Evolutionary conservation across 1,139 yeast genomes (phyloP).

Genomic region (Zygoascus sp.): DNA sequence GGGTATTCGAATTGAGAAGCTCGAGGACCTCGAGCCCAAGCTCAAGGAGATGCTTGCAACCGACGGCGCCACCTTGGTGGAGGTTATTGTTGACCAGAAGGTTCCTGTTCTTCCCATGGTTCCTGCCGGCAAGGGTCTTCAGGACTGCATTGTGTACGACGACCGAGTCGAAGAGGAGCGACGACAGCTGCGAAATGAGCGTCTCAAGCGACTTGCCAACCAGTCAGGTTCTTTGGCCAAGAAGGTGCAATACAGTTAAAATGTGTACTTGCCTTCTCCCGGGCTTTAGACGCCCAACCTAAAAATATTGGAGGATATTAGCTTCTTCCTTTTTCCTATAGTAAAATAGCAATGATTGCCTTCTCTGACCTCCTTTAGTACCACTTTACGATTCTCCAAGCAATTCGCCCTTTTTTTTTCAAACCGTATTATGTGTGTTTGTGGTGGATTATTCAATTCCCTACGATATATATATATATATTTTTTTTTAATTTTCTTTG

Average conservation of each 20-base stretch:
- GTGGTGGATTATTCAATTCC: too few relatives aligned
- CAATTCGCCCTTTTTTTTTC: too few relatives aligned
- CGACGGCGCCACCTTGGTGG: constrained; percentile 82
- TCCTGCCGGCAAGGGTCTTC: constrained; percentile 91
- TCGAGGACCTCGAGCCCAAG: constrained; percentile 58
- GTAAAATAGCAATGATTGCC: too few relatives aligned
- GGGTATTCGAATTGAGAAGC: constrained; percentile 68
- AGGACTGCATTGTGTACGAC: constrained; percentile 85
- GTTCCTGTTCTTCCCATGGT: constrained; percentile 99
- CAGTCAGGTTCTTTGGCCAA: constrained; percentile 1
- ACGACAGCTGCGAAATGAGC: constrained; percentile 54
- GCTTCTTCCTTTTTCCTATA: too few relatives aligned
- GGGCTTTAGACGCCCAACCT: too few relatives aligned
- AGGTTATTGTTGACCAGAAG: constrained; percentile 88
- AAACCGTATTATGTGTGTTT: too few relatives aligned
- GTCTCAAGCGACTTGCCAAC: constrained; percentile 30
- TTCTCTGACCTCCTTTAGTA: too few relatives aligned
- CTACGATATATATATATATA: too few relatives aligned
- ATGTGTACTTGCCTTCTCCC: too few relatives aligned
- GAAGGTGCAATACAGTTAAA: neutral
- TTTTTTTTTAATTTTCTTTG: too few relatives aligned
- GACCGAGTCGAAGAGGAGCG: constrained; percentile 74
- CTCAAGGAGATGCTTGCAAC: constrained; percentile 69
- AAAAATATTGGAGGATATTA: too few relatives aligned
- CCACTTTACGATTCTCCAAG: too few relatives aligned